A percentile compares a stretch with the other conserved stretches of the same genome.
Conservation (phyloP, 1,284 basidiomycete genomes). For the Anthracocystis walkeri region DNA sequence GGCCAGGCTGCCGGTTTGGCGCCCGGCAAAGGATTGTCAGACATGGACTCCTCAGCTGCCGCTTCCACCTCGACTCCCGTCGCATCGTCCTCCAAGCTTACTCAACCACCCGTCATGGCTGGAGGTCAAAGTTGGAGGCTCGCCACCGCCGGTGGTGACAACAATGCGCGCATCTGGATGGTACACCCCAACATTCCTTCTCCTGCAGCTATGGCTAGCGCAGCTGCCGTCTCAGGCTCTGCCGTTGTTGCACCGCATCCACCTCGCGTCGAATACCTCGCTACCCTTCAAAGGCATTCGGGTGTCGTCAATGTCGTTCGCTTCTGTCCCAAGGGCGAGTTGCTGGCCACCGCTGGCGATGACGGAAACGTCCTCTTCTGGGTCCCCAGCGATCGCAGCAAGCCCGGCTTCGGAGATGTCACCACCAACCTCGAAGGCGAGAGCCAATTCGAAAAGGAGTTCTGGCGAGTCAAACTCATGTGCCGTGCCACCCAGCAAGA, state of each 20-base stretch:
- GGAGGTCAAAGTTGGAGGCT: constrained; percentile 79
- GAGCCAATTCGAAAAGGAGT: constrained; percentile 88
- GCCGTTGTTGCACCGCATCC: constrained; percentile 70
- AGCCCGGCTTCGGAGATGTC: constrained; percentile 73
- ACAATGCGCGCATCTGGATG: constrained; percentile 80
- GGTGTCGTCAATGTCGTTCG: constrained; percentile 96
- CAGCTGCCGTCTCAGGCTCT: constrained; percentile 76
- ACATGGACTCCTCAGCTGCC: constrained; percentile 21
- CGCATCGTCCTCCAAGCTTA: constrained; percentile 41
- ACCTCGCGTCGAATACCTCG: constrained; percentile 94
- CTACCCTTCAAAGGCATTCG: constrained; percentile 91
- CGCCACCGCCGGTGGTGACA: constrained; percentile 96
- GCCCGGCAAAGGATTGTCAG: constrained; percentile 57
- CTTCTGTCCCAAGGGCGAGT: constrained; percentile 78
- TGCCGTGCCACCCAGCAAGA: constrained; percentile 77
- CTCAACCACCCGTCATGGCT: constrained; percentile 58
- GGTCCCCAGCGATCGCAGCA: constrained; percentile 82
- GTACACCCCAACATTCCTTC: constrained; percentile 69
- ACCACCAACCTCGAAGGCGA: constrained; percentile 76
- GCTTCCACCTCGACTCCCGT: constrained; percentile 18
- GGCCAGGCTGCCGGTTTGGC: constrained; percentile 65
- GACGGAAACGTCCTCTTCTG: constrained; percentile 98
- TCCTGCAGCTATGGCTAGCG: constrained; percentile 71
- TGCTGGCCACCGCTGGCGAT: constrained; percentile 72
- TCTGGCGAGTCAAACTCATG: constrained; percentile 91